Base-by-base conservation (phyloP, 805 yeast species). In the Wickerhamiella hasegawae region DNA sequence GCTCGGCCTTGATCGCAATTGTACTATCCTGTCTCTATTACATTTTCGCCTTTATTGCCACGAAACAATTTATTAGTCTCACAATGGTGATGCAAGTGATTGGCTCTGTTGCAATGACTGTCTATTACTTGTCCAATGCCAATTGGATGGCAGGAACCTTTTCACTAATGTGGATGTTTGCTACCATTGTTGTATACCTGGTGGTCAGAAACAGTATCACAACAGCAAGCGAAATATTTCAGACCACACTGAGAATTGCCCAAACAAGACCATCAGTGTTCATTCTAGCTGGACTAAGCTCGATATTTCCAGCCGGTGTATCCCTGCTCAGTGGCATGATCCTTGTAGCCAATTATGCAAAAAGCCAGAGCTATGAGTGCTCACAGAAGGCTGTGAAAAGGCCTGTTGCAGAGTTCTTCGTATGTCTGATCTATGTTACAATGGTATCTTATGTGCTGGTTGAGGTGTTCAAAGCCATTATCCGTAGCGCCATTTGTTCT, bases 91-190 rank as follows among this genome's bases (percentile, higher is more conserved):
- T 75, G 32, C 81, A 81, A 49, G 63, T 81, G 10, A 46, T 73
- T 1, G 54, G 80, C 38, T 82, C 87, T 3, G 46, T 82, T 19
- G 94, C 79, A 14, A 74, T 92, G 4, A 71, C 83, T 4, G 74
- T 84, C 45, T 76, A 71, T 55, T 80, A 78, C 49, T 65, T 84
- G 46, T 73, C 66, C 1, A 63, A 68, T 44, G 60, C 64, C 22
- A 78, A 80, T 55, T 82, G 76, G 62, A 74, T 87, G 4, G 87
- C 92, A 0, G 94, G 83, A 2, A 62, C 80, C 40, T 83, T 76
- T 25, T 77, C 76, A 44, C 57, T 78, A 42, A 65, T 76, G 1
- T 78, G 80, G 53, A 66, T 84, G 0, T 49, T 67, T 2, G 54
- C 77, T 35, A 66, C 75, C 18, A 81, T 80, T 5, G 72, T 68